phyloP scores from a whole-genome alignment of 2,329 filamentous ascomycete genomes.

The Neurospora sp. region DNA sequence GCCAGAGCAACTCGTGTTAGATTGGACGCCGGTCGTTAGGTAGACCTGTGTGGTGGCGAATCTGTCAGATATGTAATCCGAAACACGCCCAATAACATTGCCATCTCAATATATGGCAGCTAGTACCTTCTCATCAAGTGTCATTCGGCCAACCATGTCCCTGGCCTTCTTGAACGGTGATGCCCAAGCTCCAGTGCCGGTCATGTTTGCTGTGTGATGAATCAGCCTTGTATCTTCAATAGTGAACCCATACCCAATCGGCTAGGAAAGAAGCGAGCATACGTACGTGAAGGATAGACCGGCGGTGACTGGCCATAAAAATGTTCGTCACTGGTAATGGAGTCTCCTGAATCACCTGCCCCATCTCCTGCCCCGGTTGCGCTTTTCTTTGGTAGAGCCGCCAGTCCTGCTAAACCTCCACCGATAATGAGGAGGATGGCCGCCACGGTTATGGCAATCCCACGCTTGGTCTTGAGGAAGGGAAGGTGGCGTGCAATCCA shows the following conservation, averaged over 20 bases:
- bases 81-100: neutral
- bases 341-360: neutral
- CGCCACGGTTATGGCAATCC: slow-evolving; percentile 18
- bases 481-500: slow-evolving; percentile 18
- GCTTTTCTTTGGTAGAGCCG: slow-evolving; percentile 19
- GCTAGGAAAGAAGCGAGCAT: neutral
- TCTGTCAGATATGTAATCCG: neutral
- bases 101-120: slow-evolving; percentile 1
- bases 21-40: slow-evolving; percentile 60
- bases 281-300: slow-evolving; percentile 42
- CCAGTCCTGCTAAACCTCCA: slow-evolving; percentile 25
- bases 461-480: slow-evolving; percentile 22
- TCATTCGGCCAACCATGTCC: slow-evolving; percentile 61
- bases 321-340: slow-evolving; percentile 30
- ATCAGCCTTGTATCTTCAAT: neutral
- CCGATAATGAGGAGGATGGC: slow-evolving; percentile 24
- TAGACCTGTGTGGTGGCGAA: slow-evolving; percentile 39
- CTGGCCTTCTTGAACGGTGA: slow-evolving; percentile 57
- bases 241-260: neutral
- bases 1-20: slow-evolving; percentile 38
- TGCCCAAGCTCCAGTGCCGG: slow-evolving; percentile 56
- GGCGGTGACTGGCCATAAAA: slow-evolving; percentile 42
- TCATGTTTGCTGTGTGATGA: slow-evolving; percentile 33
- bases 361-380: neutral
- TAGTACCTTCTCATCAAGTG: slow-evolving; percentile 59